Conservation (phyloP, 208 protist genomes). For the Kentomonas sorsogonicus region DNA sequence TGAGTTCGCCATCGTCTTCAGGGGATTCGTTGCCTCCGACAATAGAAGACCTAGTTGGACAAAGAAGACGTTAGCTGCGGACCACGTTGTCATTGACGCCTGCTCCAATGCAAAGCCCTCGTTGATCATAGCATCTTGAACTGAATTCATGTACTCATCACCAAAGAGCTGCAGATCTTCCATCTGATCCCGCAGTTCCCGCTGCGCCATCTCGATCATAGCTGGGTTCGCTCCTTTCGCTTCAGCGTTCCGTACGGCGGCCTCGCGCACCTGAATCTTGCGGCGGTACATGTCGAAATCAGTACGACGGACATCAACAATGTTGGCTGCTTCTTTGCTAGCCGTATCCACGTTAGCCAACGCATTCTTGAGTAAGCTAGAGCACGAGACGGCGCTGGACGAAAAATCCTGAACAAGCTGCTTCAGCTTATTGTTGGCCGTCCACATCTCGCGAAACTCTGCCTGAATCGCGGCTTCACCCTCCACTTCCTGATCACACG, state of each 20-base stretch:
- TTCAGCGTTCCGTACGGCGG: slow-evolving; percentile 11
- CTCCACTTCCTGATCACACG: slow-evolving; percentile 42
- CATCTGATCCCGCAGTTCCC: no score
- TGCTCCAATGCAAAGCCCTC: slow-evolving; percentile 61
- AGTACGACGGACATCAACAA: slow-evolving; percentile 28
- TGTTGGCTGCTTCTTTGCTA: slow-evolving; percentile 19
- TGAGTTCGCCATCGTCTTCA: slow-evolving; percentile 19
- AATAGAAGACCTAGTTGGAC: slow-evolving; percentile 43
- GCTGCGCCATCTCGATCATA: not conserved
- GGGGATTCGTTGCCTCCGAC: slow-evolving; percentile 16
- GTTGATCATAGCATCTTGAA: slow-evolving; percentile 31
- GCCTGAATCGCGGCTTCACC: not conserved
- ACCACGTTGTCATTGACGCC: slow-evolving; percentile 63
- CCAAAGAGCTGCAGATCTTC: slow-evolving; percentile 21
- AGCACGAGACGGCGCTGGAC: slow-evolving; percentile 20
- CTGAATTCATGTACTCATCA: slow-evolving; percentile 28
- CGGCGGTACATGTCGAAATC: slow-evolving; percentile 50
- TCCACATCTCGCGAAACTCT: slow-evolving; percentile 23
- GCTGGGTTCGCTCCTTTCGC: slow-evolving; percentile 15
- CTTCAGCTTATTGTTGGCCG: slow-evolving; percentile 23
- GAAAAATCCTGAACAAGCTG: slow-evolving; percentile 23
- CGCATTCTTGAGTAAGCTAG: slow-evolving; percentile 23
- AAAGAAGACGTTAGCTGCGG: slow-evolving; percentile 65
- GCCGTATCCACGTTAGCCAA: slow-evolving; percentile 33
- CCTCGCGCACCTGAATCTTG: slow-evolving; percentile 33